phyloP scores from a whole-genome alignment of 1,284 basidiomycete genomes.

The Tremellales sp. region DNA sequence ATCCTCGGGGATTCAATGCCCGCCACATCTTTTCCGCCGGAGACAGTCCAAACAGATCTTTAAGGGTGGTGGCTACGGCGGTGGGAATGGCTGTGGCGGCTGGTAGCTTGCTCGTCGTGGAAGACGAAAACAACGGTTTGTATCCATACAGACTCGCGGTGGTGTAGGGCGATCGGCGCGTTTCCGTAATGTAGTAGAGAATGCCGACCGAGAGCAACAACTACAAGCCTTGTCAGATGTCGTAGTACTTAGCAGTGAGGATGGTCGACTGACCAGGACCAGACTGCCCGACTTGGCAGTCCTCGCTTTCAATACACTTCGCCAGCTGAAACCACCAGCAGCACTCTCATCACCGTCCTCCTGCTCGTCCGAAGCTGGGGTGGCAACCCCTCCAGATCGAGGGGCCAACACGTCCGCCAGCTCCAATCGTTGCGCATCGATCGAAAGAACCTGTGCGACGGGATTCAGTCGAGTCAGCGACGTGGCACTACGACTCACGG shows the following conservation, averaged over 20 bases:
- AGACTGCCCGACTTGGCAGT: constrained; percentile 76
- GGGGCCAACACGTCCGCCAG: constrained; percentile 45
- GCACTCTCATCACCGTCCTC: constrained; percentile 8
- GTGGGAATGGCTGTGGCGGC: constrained; percentile 7
- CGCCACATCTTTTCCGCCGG: constrained; percentile 62
- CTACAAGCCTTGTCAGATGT: constrained; percentile 9
- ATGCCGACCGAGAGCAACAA: constrained; percentile 43
- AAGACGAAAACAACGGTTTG: constrained; percentile 26
- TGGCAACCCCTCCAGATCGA: constrained; percentile 3
- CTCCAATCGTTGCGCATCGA: constrained; percentile 56
- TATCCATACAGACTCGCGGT: constrained; percentile 42
- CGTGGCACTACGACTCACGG: constrained; percentile 33
- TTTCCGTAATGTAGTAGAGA: constrained; percentile 46
- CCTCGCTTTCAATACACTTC: constrained; percentile 61
- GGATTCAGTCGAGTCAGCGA: not conserved
- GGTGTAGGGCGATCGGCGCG: constrained; percentile 21
- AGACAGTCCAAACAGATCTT: constrained; percentile 24
- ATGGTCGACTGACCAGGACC: constrained; percentile 58
- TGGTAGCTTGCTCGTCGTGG: constrained; percentile 4
- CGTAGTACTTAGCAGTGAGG: not conserved
- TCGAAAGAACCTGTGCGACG: constrained; percentile 49
- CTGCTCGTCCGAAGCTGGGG: constrained; percentile 8
- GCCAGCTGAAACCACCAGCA: constrained; percentile 16
- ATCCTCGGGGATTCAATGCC: constrained; percentile 68
- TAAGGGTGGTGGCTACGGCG: constrained; percentile 10